Base-by-base conservation (phyloP, 306 rosid genomes). In the Potentilla sterilis region DNA sequence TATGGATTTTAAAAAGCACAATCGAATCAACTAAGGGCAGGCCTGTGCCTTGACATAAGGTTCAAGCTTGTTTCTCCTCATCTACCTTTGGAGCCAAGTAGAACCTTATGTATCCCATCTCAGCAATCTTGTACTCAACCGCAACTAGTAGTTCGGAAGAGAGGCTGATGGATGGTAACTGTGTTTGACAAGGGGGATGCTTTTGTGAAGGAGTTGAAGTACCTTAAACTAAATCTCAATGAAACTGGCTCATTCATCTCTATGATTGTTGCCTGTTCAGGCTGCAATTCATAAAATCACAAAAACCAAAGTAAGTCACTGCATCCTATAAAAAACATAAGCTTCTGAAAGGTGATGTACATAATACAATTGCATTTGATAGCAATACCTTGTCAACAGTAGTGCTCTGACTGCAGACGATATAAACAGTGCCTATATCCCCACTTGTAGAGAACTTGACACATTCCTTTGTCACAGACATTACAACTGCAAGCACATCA, bases 11-110 rank as follows among this genome's bases (percentile, higher is more conserved):
- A 1, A 28, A 57, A 59, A 2, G 57, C 11, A 41, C 41, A 24
- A 49, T 9, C 16, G 15, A 22, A 6, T 73, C 42, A 42, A 5
- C 69, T 8, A 14, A 24, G 54, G 2, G 7, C 1, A 22, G 24
- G 57, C 40, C 40, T 24, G 37, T 0, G 0, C 22, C 57, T 0
- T 73, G 42, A 32, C n/a, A 10, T 58, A 43, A 47, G 19, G 3
- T 22, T 70, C 58, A 70, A 57, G 51, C 70, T 80, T 62, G 67
- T 74, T 92, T 98, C 0, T 96, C 98, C 49, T 95, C 97, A 77
- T 95, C 99, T 34, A 95, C 81, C 88, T 90, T 92, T 28, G 99
- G 99, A 66, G 97, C 99, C 89, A 95, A 77, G 84, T 95, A 95
- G 82, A 92, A 95, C 52, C 99, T 82, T 67, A 87, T 78, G 40